These are phyloP conservation scores for Stipa capillata DNA, from an alignment of 176 grass and related monocot genomes.

Conservation along the genomic window DNA sequence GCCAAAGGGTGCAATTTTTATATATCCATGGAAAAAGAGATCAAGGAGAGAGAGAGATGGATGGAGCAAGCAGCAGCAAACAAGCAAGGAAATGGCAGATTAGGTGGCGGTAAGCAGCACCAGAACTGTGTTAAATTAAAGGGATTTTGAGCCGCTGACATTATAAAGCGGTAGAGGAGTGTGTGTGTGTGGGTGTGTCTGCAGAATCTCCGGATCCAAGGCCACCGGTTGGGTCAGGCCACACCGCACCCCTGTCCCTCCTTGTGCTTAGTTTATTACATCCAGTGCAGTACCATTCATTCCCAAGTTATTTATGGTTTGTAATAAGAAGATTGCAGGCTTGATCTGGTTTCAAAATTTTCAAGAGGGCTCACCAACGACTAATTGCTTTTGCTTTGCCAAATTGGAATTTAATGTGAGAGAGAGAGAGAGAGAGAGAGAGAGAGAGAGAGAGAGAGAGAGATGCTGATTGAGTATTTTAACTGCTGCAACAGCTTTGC, in stretches of 20 bases:
- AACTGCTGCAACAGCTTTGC: background rate
- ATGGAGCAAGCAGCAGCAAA: constrained; percentile 28
- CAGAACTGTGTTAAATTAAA: background rate
- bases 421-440: no score
- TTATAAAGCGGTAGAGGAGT: background rate
- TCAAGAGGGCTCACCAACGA: background rate
- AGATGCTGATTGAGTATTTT: background rate
- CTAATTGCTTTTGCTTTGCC: constrained; percentile 23
- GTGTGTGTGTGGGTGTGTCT: constrained; percentile 19
- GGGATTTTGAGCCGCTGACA: constrained; percentile 20
- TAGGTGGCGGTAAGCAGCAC: constrained; percentile 15
- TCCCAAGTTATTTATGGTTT: background rate
- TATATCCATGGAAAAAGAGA: no score
- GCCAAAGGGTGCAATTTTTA: background rate
- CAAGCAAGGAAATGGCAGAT: constrained; percentile 29
- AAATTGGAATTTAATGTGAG: background rate
- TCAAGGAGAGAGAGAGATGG: background rate
- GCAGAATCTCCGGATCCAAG: constrained; percentile 86
- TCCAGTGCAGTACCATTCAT: background rate
- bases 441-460: no score
- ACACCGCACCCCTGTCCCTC: constrained; percentile 25
- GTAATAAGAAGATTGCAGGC: background rate
- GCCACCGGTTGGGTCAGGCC: constrained; percentile 44
- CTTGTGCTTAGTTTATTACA: constrained; percentile 29
- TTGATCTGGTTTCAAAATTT: constrained; percentile 24